Conservation (phyloP, 371 early-diverging fungal species). For the Mucor sp. region DNA sequence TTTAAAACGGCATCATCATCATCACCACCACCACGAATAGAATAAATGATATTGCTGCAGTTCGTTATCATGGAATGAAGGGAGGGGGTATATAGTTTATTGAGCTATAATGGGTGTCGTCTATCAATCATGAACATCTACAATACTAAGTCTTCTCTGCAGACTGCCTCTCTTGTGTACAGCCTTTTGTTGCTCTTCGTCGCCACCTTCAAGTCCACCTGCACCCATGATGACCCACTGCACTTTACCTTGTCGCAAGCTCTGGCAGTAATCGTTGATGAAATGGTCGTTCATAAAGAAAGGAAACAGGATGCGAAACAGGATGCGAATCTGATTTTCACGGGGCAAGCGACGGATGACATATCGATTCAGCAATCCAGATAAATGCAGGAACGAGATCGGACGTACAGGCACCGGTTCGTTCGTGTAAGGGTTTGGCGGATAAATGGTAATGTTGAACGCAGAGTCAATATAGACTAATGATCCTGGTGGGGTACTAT, state of each 20-base stretch:
- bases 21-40: neutral
- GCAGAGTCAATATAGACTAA: constrained; percentile 61
- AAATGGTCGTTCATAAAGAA: constrained; percentile 67
- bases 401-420: constrained; percentile 59
- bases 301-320: constrained; percentile 55
- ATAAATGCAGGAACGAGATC: constrained; percentile 62
- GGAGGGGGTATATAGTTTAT: neutral
- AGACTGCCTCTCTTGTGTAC: neutral
- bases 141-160: constrained; percentile 20
- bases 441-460: constrained; percentile 55
- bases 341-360: constrained; percentile 51
- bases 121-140: constrained; percentile 20
- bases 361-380: constrained; percentile 54
- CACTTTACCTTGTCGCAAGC: constrained; percentile 51
- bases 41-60: neutral
- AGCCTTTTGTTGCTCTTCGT: constrained; percentile 13
- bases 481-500: constrained; percentile 60
- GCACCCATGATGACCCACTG: constrained; percentile 47
- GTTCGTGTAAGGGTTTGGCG: constrained; percentile 59
- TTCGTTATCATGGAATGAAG: neutral
- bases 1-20: constrained; percentile 23
- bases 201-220: constrained; percentile 29
- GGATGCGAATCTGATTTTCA: constrained; percentile 53
- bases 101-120: neutral
- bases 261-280: constrained; percentile 57